Conservation (phyloP, 2,329 filamentous ascomycete species). For the Teratosphaeria zuluensis region DNA sequence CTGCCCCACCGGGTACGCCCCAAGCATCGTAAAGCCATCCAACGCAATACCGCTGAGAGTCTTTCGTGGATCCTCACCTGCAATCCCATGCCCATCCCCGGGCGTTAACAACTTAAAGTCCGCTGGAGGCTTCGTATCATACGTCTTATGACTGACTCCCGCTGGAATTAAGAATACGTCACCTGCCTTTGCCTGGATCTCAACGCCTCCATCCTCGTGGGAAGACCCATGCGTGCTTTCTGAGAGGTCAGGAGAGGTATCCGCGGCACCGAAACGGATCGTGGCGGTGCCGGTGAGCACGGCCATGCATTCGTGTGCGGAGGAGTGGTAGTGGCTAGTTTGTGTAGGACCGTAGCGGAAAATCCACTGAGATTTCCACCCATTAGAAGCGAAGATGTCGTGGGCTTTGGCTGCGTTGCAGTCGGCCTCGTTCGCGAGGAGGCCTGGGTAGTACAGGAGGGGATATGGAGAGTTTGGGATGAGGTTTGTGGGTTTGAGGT, state of each 20-base stretch:
- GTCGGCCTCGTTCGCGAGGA: slow-evolving; percentile 24
- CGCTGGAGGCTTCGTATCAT: slow-evolving; percentile 30
- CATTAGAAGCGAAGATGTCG: slow-evolving; percentile 39
- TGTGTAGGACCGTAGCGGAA: slow-evolving; percentile 48
- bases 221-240: slow-evolving; percentile 31
- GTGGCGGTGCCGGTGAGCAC: slow-evolving; percentile 45
- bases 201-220: slow-evolving; percentile 40
- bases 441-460: slow-evolving; percentile 43
- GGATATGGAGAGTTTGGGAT: slow-evolving; percentile 45
- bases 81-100: slow-evolving; percentile 30
- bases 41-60: slow-evolving; percentile 30
- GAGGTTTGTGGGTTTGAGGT: slow-evolving; percentile 35
- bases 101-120: slow-evolving; percentile 37
- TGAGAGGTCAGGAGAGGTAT: slow-evolving; percentile 32
- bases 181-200: slow-evolving; percentile 39
- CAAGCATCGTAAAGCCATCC: slow-evolving; percentile 47
- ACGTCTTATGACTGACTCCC: slow-evolving; percentile 47
- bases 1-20: slow-evolving; percentile 42
- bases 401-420: slow-evolving; percentile 27
- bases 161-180: slow-evolving; percentile 53
- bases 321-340: slow-evolving; percentile 47
- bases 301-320: slow-evolving; percentile 49
- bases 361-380: slow-evolving; percentile 48
- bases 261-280: slow-evolving; percentile 47
- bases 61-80: slow-evolving; percentile 23